Conservation (phyloP, 2,329 filamentous ascomycete species). For the Aspergillus quadrilineatus region DNA sequence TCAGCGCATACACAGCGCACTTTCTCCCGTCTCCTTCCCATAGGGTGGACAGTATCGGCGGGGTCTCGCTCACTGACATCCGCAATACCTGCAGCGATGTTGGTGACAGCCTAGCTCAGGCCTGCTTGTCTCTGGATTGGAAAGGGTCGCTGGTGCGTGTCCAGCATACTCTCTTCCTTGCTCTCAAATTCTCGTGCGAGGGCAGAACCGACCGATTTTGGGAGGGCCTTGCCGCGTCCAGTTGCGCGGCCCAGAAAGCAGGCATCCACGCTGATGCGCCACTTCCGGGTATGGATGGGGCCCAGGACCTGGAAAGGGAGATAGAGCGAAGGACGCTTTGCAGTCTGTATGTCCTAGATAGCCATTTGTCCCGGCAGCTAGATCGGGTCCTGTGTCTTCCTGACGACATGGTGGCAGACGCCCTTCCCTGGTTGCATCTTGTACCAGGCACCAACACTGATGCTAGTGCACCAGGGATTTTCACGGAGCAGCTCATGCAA, state of each 20-base stretch:
- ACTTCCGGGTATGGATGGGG: neutral
- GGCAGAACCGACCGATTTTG: constrained; percentile 3
- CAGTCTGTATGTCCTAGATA: constrained; percentile 9
- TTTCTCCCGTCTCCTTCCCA: constrained; percentile 9
- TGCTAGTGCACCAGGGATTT: constrained; percentile 1
- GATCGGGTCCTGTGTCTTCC: constrained; percentile 7
- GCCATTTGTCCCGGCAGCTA: constrained; percentile 6
- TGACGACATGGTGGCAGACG: neutral
- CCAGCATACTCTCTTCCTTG: constrained; percentile 4
- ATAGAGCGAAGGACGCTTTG: constrained; percentile 8
- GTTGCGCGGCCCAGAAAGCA: constrained; percentile 1
- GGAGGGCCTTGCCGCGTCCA: neutral
- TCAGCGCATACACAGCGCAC: constrained; percentile 4
- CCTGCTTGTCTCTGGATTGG: neutral
- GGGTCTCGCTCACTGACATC: neutral
- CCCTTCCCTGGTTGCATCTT: constrained; percentile 3
- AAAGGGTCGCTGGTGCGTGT: constrained; percentile 8
- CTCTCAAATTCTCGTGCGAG: constrained; percentile 3
- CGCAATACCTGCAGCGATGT: constrained; percentile 2
- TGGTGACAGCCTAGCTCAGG: neutral
- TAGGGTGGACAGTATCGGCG: neutral
- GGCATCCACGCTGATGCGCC: neutral
- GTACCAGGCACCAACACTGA: neutral
- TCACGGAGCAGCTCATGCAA: constrained; percentile 12
- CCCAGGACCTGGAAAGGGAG: constrained; percentile 3